Evolutionary conservation across 2,329 filamentous ascomycete genomes (phyloP).

Genomic region (Aureobasidium uvarum): DNA sequence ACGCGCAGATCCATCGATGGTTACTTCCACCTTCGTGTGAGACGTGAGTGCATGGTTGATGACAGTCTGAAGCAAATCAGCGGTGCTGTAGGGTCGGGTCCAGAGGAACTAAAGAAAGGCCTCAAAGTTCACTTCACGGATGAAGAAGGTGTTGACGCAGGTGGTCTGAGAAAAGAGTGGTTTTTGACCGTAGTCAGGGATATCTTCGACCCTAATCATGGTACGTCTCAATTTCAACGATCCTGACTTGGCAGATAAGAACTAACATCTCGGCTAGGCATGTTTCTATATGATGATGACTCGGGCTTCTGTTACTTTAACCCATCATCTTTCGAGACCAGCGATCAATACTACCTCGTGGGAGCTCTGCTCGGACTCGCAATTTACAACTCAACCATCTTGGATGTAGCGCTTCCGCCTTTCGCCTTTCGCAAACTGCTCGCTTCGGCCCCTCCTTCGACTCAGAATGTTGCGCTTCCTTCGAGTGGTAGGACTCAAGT

Average conservation of each 20-base stretch:
- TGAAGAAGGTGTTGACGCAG: constrained; percentile 88
- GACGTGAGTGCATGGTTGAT: constrained; percentile 82
- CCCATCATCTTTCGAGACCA: constrained; percentile 81
- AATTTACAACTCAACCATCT: constrained; percentile 91
- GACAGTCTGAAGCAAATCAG: constrained; percentile 83
- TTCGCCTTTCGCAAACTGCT: constrained; percentile 88
- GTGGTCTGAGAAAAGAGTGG: constrained; percentile 90
- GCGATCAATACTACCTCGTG: constrained; percentile 87
- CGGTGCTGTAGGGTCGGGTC: constrained; percentile 74
- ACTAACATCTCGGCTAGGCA: constrained; percentile 53
- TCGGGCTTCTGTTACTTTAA: constrained; percentile 93
- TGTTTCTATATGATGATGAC: constrained; percentile 90
- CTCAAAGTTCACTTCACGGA: constrained; percentile 80
- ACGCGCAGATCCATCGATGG: constrained; percentile 66
- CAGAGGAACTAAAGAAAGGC: constrained; percentile 87
- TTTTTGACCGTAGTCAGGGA: constrained; percentile 84
- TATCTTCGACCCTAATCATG: constrained; percentile 86
- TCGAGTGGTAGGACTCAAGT: constrained; percentile 48
- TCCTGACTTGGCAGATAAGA: neutral
- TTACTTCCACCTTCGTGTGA: constrained; percentile 72
- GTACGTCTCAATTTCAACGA: constrained; percentile 51
- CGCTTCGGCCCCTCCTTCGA: constrained; percentile 66
- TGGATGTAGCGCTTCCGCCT: constrained; percentile 82
- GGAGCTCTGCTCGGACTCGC: constrained; percentile 84
- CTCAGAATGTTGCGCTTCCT: constrained; percentile 45